Evolutionary conservation across 2,329 filamentous ascomycete species (phyloP).

Genomic region (Talaromyces rugulosus): DNA sequence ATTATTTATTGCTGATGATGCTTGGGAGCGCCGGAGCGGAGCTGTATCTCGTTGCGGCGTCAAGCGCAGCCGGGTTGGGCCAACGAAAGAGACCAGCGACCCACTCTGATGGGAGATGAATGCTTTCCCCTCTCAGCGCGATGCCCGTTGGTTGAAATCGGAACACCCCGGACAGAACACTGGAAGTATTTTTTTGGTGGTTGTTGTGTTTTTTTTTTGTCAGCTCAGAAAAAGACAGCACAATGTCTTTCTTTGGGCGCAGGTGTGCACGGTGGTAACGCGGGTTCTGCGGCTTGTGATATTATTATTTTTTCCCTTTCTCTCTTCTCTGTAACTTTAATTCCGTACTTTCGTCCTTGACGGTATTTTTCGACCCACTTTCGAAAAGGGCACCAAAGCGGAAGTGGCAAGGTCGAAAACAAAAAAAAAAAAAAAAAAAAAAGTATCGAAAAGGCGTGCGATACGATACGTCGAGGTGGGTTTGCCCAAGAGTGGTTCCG

Average conservation of each 20-base stretch:
- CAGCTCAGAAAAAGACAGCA: background rate
- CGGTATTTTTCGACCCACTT: background rate
- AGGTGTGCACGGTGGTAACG: background rate
- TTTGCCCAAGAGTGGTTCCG: background rate
- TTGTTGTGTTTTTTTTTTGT: background rate
- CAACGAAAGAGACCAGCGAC: constrained; percentile 7
- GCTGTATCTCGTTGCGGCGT: constrained; percentile 15
- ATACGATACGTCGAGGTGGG: background rate
- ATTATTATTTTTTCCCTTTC: background rate
- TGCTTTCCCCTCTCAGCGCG: background rate
- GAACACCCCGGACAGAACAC: background rate
- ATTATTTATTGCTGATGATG: constrained; percentile 9
- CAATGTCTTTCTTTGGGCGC: background rate
- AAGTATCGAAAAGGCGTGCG: background rate
- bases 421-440: background rate
- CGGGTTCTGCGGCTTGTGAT: background rate
- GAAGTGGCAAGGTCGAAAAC: background rate
- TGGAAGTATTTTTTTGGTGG: background rate
- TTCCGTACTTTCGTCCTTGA: background rate
- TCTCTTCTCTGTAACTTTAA: background rate
- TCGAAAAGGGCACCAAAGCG: background rate
- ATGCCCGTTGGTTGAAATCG: background rate
- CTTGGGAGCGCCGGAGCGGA: constrained; percentile 9
- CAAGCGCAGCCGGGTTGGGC: constrained; percentile 12
- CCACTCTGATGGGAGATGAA: constrained; percentile 15